phyloP scores from a whole-genome alignment of 345 rosid species.

The Eucalyptus cloeziana region DNA sequence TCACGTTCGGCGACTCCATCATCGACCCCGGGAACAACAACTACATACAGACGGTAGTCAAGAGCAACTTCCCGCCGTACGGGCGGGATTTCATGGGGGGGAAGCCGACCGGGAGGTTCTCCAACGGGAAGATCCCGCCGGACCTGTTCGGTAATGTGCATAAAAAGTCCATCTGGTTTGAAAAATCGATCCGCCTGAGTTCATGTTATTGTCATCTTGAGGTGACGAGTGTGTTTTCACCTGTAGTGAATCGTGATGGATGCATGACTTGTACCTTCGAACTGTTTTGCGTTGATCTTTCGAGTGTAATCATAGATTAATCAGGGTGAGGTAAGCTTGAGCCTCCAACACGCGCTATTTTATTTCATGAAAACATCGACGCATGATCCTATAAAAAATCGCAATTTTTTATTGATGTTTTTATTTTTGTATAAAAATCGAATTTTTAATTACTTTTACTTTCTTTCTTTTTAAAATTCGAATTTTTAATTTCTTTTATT shows the following conservation, averaged over 20 bases:
- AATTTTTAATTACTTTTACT: too few species aligned
- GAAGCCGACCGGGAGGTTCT: slow-evolving; percentile 43
- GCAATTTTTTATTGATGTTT: too few species aligned
- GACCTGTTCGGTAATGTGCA: neutral
- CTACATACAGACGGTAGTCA: slow-evolving; percentile 12
- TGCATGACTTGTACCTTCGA: neutral
- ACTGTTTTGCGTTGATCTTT: neutral
- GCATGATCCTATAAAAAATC: too few species aligned
- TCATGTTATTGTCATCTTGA: neutral
- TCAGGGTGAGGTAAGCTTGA: neutral
- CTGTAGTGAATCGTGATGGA: neutral
- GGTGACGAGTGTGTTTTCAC: neutral
- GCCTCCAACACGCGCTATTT: neutral
- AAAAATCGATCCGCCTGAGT: neutral
- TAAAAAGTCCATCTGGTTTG: neutral
- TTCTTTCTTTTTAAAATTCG: too few species aligned
- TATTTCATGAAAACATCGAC: neutral
- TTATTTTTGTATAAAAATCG: too few species aligned
- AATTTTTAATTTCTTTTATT: too few species aligned
- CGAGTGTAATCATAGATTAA: neutral
- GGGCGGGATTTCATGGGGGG: slow-evolving; percentile 33
- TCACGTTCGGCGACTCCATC: slow-evolving; percentile 46
- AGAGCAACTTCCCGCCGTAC: slow-evolving; percentile 38
- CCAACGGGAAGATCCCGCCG: slow-evolving; percentile 34
- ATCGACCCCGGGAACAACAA: slow-evolving; percentile 58